Base-by-base conservation (phyloP, 23 red algal species). In the Gracilariopsis chorda region DNA sequence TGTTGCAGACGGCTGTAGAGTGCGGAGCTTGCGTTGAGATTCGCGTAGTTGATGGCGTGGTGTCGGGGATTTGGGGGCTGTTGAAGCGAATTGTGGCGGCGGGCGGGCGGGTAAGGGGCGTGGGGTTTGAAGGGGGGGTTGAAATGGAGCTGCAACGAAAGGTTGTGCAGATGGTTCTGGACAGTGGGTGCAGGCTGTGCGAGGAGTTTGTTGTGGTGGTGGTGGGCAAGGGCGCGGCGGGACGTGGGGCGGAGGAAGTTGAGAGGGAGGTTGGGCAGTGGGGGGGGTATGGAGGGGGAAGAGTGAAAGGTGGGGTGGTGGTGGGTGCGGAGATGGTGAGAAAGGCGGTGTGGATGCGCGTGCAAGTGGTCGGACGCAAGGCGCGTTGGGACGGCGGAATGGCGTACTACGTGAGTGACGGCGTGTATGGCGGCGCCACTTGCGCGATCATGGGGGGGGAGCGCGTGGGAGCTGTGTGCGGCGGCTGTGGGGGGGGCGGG, bases 381-480 rank as follows among this genome's bases (percentile, higher is more conserved):
- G 59, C 27, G 6, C 71, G 39, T 1, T 9, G 24, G 34, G n/a
- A 40, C 12, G 71, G 32, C 5, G 53, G 42, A 19, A 48, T 20
- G 45, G 24, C 36, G 47, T 96, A 96, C 74, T 96, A 96, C 53
- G 43, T 96, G 47, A 75, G 82, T 41, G 94, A 96, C 64, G 94
- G 94, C 16, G 87, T 91, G 82, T 96, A 96, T 60, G 94, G 94
- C 33, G 64, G 40, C 16, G 85, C 92, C 42, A 90, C 65, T 41
- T 49, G 51, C 36, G 82, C 92, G 64, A 65, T 96, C 35, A 42
- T 88, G 44, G 80, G 57, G 12, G 64, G 82, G 58, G 75, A 74
- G 46, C 65, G 21, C 48, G 82, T 41, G 24, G 43, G 51, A 56
- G 78, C 60, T 2, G 42, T 9, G 17, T 37, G 79, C 45, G 70